Percentiles rank a stretch among this genome's conserved stretches.
Evolutionary conservation across 345 rosid genomes (phyloP).

Genomic region (Reutealis trisperma): DNA sequence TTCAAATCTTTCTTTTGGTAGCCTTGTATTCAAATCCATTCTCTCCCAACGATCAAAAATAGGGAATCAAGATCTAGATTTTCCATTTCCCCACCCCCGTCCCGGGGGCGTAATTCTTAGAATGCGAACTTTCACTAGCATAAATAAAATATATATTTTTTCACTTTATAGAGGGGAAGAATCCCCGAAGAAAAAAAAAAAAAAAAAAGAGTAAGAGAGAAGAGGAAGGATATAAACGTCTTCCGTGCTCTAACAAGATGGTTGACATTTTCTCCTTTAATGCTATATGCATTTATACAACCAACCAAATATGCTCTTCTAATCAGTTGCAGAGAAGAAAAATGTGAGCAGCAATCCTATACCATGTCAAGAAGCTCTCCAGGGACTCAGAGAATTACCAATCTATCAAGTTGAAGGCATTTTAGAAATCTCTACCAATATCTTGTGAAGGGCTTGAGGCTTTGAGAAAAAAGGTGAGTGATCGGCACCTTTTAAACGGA

Average conservation of each 20-base stretch:
- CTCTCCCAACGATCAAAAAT: background rate
- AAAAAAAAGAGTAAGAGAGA: background rate
- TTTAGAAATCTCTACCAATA: conserved; percentile 80
- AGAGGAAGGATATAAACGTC: conserved; percentile 12
- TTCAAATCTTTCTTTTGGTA: background rate
- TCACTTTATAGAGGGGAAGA: background rate
- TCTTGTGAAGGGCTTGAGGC: conserved; percentile 93
- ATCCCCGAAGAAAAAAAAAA: background rate
- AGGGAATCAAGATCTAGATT: background rate
- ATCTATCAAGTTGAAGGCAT: conserved; percentile 33
- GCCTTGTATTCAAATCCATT: background rate
- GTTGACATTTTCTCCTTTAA: background rate
- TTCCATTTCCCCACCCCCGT: background rate
- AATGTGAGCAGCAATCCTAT: background rate
- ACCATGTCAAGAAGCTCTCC: background rate
- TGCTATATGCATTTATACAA: conserved; percentile 21
- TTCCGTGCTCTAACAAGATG: conserved; percentile 7
- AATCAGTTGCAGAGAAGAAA: background rate
- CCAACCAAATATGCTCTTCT: conserved; percentile 16
- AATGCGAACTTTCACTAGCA: conserved; percentile 12
- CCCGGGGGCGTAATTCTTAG: background rate
- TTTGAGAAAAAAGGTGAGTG: conserved; percentile 99
- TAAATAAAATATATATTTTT: conserved; percentile 8
- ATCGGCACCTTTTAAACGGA: conserved; percentile 81
- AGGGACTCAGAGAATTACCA: background rate